These are phyloP conservation scores for Lachnellula willkommii DNA, from an alignment of 2,329 filamentous ascomycete species.

Conservation along the genomic window DNA sequence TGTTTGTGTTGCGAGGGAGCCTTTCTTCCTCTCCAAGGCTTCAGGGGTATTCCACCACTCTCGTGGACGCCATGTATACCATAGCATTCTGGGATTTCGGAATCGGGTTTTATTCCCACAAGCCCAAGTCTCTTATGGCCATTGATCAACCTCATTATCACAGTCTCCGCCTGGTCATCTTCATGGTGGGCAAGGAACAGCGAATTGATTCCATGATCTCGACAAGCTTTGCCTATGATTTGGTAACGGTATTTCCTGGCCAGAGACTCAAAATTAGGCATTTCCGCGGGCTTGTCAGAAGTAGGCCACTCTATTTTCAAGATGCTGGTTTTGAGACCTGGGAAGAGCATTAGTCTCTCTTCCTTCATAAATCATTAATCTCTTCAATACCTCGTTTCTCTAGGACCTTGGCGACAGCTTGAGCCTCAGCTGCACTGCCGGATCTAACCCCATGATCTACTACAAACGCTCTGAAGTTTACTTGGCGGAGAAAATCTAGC, in stretches of 20 bases:
- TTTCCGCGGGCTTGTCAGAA: constrained; percentile 35
- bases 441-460: constrained; percentile 54
- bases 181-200: constrained; percentile 80
- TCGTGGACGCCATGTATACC: constrained; percentile 66
- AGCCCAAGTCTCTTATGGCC: constrained; percentile 68
- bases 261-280: constrained; percentile 67
- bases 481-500: constrained; percentile 42
- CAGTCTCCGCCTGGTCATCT: constrained; percentile 88
- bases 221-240: constrained; percentile 58
- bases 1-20: background rate
- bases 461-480: constrained; percentile 43
- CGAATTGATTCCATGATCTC: constrained; percentile 44
- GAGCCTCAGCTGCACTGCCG: constrained; percentile 49
- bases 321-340: constrained; percentile 27
- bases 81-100: constrained; percentile 78
- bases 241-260: constrained; percentile 73
- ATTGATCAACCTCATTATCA: constrained; percentile 69
- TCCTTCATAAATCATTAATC: background rate
- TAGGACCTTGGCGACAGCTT: constrained; percentile 36
- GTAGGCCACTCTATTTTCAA: constrained; percentile 48
- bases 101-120: constrained; percentile 58
- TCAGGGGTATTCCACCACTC: constrained; percentile 44
- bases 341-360: background rate
- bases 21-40: too few species aligned
- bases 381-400: constrained; percentile 19